phyloP scores from a whole-genome alignment of 148 eudicot genomes.

The Vaccinium myrtillus region DNA sequence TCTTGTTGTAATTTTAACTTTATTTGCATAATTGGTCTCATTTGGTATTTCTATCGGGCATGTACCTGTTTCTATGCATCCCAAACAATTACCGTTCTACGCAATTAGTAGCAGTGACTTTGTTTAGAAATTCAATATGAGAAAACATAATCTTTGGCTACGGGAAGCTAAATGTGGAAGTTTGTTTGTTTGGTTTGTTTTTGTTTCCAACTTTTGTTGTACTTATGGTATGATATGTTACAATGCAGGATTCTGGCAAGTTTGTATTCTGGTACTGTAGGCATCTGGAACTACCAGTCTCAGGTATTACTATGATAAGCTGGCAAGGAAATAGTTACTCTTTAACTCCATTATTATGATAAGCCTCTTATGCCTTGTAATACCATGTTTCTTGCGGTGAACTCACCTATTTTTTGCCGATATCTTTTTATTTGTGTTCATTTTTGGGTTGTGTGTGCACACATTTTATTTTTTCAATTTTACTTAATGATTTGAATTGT shows the following conservation, averaged over 20 bases:
- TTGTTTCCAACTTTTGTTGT: neutral
- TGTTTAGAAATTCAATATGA: neutral
- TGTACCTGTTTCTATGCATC: neutral
- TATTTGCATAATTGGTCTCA: too few relatives aligned
- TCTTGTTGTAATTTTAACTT: neutral
- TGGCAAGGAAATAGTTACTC: neutral
- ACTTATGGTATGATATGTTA: neutral
- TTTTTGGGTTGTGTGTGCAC: neutral
- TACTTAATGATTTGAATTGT: neutral
- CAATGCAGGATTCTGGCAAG: constrained; percentile 67
- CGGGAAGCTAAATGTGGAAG: neutral
- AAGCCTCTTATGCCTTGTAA: neutral
- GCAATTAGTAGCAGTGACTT: neutral
- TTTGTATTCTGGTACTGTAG: constrained; percentile 67
- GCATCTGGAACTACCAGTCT: constrained; percentile 74
- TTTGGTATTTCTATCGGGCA: neutral
- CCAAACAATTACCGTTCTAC: neutral
- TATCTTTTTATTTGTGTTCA: neutral
- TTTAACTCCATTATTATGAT: neutral
- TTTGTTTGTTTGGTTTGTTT: neutral
- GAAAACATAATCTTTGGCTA: neutral
- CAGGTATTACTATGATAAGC: constrained; percentile 47
- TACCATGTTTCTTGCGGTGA: neutral
- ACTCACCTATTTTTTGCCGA: neutral
- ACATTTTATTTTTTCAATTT: neutral